Conservation (phyloP, 805 yeast genomes). For the Blastobotrys americana region DNA sequence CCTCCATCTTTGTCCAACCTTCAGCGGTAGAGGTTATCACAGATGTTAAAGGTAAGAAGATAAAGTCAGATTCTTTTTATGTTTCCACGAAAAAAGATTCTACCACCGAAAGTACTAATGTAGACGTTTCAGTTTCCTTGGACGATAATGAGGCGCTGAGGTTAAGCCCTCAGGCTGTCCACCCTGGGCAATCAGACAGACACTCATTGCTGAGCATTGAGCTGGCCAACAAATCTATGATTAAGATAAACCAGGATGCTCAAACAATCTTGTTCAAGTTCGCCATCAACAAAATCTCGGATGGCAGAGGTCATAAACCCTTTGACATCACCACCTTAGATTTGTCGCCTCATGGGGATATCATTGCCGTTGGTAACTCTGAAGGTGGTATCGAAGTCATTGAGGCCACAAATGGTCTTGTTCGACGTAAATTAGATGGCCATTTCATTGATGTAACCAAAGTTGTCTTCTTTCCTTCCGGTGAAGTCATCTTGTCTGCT, state of each 20-base stretch:
- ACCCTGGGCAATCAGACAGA: too few relatives aligned
- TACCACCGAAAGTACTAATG: not conserved
- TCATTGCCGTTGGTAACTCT: constrained; percentile 31
- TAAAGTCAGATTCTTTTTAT: constrained; percentile 29
- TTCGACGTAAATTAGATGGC: constrained; percentile 32
- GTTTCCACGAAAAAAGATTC: not conserved
- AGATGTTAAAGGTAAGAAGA: constrained; percentile 30
- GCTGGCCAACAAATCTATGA: too few relatives aligned
- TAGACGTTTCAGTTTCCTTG: not conserved
- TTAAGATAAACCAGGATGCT: too few relatives aligned
- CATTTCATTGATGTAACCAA: constrained; percentile 44
- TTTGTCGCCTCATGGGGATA: constrained; percentile 26
- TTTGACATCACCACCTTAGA: constrained; percentile 33
- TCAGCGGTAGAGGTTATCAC: constrained; percentile 38
- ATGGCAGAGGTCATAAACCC: too few relatives aligned
- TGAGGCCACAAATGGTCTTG: constrained; percentile 14
- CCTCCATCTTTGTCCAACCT: constrained; percentile 37
- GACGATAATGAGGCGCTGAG: not conserved
- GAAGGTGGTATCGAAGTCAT: constrained; percentile 30
- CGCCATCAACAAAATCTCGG: too few relatives aligned
- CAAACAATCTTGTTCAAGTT: not conserved
- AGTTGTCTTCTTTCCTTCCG: constrained; percentile 53
- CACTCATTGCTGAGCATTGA: too few relatives aligned
- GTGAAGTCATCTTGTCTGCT: constrained; percentile 49
- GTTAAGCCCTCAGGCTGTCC: not conserved